Evolutionary conservation across 2,329 filamentous ascomycete genomes (phyloP), one percentile per base, ranked within the genome.

Genomic region (Colletotrichum cordylinicola): DNA sequence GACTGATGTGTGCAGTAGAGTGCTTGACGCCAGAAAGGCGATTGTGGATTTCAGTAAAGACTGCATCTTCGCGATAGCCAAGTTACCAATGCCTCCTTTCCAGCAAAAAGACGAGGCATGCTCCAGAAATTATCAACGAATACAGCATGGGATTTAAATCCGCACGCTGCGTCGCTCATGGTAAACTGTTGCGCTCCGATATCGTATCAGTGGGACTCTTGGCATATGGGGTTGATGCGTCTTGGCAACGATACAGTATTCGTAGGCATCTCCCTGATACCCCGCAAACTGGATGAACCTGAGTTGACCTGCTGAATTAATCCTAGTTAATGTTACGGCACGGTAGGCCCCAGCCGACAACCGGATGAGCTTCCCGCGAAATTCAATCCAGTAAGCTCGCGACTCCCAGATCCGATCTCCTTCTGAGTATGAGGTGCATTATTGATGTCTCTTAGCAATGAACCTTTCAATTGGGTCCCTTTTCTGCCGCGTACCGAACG

Each of bases 41-140:
- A 65, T 7, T 4, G 33, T n/a, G 21, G 15, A 16, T 43, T 65
- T 65, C 35, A 24, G 24, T 39, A 65, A 27, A 39, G 61, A 48
- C 0, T 15, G 61, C 61, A 65, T 65, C 0, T 0, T 29, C 10
- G 1, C 21, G 21, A 18, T 4, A 4, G n/a, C 10, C n/a, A 2
- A 37, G 60, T n/a, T 62, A 10, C 18, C 6, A 1, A 10, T 62
- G 31, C n/a, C n/a, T n/a, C 24, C 8, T 15, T 37, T 15, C 31
- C 60, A 18, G 9, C 6, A 3, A 18, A 13, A 31, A 10, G 18
- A 62, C 8, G 8, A 37, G 33, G 6, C n/a, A 4, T 37, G 6
- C 4, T 21, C 3, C 6, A 35, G 5, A 6, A 35, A 21, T 27
- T 15, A 35, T 37, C 18, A 21, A 31, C 12, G 5, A 15, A 37